Conservation (phyloP, 306 rosid species). For the Dryas alaskensis region DNA sequence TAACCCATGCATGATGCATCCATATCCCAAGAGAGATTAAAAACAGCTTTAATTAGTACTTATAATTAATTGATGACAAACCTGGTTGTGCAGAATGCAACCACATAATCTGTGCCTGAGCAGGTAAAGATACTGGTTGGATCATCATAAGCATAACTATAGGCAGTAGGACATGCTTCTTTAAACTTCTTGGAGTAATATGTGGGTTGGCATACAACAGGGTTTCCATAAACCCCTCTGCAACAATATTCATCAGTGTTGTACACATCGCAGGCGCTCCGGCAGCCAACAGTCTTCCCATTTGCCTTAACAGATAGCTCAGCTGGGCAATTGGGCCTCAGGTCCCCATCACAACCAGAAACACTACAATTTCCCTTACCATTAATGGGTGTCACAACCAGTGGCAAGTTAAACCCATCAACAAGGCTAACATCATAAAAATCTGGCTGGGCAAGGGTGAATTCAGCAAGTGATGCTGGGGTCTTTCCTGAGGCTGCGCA, state of each 20-base stretch:
- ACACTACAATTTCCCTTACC: slow-evolving; percentile 69
- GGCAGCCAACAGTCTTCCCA: slow-evolving; percentile 63
- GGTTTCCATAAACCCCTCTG: slow-evolving; percentile 64
- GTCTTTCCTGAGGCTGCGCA: slow-evolving; percentile 61
- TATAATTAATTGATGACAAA: slow-evolving; percentile 9
- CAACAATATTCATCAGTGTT: slow-evolving; percentile 84
- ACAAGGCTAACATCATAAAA: slow-evolving; percentile 90
- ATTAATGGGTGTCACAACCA: slow-evolving; percentile 45
- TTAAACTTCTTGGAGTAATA: slow-evolving; percentile 79
- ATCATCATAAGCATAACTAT: slow-evolving; percentile 92
- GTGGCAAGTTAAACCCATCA: slow-evolving; percentile 80
- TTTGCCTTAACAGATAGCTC: slow-evolving; percentile 50
- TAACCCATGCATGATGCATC: not conserved
- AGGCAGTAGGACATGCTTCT: slow-evolving; percentile 73
- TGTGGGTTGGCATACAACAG: slow-evolving; percentile 61
- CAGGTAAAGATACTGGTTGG: slow-evolving; percentile 78
- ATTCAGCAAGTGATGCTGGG: slow-evolving; percentile 82
- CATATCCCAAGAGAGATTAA: not conserved
- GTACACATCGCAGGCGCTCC: slow-evolving; percentile 91
- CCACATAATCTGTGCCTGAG: slow-evolving; percentile 57
- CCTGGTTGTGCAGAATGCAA: slow-evolving; percentile 82
- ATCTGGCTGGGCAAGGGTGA: slow-evolving; percentile 56
- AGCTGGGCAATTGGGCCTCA: slow-evolving; percentile 46
- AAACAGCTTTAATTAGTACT: not conserved
- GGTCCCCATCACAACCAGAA: slow-evolving; percentile 70